A percentile compares a stretch with the other conserved stretches of the same genome.
Conservation (phyloP, 768 basidiomycete genomes). For the Clitopilus passeckerianus region DNA sequence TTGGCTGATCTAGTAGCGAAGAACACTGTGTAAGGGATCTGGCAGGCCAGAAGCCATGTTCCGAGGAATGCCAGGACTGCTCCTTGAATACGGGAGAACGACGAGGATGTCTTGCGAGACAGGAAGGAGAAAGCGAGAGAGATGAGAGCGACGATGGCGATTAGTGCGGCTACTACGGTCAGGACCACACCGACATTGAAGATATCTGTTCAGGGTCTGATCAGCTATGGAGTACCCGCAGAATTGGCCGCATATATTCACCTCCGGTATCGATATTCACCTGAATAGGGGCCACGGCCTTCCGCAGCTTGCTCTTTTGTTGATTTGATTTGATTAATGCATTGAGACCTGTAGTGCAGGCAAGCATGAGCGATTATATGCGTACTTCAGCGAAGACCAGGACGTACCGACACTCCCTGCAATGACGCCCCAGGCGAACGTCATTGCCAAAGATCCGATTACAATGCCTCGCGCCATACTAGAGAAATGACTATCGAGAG, state of each 20-base stretch:
- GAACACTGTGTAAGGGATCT: constrained; percentile 13
- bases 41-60: constrained; percentile 37
- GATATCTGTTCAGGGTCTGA: constrained; percentile 25
- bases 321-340: constrained; percentile 37
- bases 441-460: constrained; percentile 11
- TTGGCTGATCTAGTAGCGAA: constrained; percentile 39
- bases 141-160: constrained; percentile 23
- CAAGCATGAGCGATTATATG: not conserved
- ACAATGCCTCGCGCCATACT: not conserved
- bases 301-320: constrained; percentile 25
- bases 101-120: constrained; percentile 12
- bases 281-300: constrained; percentile 23
- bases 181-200: constrained; percentile 30
- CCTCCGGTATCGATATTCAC: constrained; percentile 34
- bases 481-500: not conserved
- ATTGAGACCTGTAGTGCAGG: constrained; percentile 27
- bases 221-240: not conserved
- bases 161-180: constrained; percentile 27
- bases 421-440: constrained; percentile 16
- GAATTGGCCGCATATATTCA: constrained; percentile 8
- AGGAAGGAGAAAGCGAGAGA: constrained; percentile 16
- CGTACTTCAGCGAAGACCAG: not conserved
- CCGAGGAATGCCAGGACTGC: constrained; percentile 34
- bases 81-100: constrained; percentile 25
- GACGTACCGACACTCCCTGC: constrained; percentile 14